Conservation (phyloP, 2,329 filamentous ascomycete genomes). For the Amauroascus niger region DNA sequence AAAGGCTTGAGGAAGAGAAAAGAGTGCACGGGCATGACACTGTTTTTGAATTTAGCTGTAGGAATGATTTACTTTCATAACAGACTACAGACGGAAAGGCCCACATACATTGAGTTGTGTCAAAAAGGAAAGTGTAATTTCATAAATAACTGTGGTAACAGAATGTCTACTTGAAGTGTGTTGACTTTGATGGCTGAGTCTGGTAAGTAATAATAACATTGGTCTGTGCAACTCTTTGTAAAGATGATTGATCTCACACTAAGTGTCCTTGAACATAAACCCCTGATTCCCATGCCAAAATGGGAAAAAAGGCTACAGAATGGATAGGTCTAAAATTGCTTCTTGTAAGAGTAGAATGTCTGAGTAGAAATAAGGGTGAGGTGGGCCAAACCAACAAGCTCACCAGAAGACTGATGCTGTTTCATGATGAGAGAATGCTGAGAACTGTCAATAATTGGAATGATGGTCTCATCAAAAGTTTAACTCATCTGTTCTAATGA, state of each 20-base stretch:
- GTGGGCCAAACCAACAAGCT: not conserved
- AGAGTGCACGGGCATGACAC: too few relatives aligned
- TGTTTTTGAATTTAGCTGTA: too few relatives aligned
- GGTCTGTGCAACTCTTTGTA: not conserved
- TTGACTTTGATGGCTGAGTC: not conserved
- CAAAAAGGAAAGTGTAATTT: not conserved
- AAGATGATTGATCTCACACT: not conserved
- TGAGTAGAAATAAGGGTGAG: not conserved
- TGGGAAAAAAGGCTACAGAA: not conserved
- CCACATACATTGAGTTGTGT: not conserved
- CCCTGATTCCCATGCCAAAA: not conserved
- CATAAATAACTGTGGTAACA: not conserved
- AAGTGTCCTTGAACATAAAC: not conserved
- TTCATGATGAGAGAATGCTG: not conserved
- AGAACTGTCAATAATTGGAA: not conserved
- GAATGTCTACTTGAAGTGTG: not conserved
- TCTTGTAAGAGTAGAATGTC: not conserved
- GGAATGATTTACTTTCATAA: too few relatives aligned
- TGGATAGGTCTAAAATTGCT: not conserved
- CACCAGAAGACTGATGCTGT: not conserved
- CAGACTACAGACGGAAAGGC: not conserved
- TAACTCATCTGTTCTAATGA: constrained; percentile 15
- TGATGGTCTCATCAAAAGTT: not conserved
- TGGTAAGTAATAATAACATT: not conserved
- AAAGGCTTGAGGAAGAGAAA: too few relatives aligned